Evolutionary conservation across 257 asterid genomes (phyloP).

Genomic region (Euphrasia confusa): DNA sequence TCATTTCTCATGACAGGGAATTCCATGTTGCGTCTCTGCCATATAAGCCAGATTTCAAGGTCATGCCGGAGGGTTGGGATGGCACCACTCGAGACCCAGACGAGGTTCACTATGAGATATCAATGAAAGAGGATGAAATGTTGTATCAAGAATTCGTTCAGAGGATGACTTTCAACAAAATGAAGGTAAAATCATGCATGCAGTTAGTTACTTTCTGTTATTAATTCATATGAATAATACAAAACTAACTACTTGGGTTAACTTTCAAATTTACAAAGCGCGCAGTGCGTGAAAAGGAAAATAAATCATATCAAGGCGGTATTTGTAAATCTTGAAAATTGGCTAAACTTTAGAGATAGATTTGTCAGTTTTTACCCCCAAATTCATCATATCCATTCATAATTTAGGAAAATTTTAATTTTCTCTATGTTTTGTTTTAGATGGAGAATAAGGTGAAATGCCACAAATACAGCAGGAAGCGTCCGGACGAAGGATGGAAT

Average conservation of each 20-base stretch:
- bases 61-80: constrained; percentile 99
- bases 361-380: neutral
- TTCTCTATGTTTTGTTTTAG: constrained; percentile 32
- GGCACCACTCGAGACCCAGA: constrained; percentile 94
- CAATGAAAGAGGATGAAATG: constrained; percentile 91
- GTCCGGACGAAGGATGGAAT: constrained; percentile 89
- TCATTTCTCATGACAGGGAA: constrained; percentile 71
- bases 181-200: constrained; percentile 49
- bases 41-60: constrained; percentile 89
- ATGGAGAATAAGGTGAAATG: constrained; percentile 61
- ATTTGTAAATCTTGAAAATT: neutral
- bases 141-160: constrained; percentile 79
- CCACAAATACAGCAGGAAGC: constrained; percentile 87
- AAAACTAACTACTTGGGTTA: neutral
- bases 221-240: neutral
- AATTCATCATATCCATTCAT: constrained; percentile 3
- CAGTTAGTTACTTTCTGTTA: neutral
- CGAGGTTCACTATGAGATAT: constrained; percentile 92
- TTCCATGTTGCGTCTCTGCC: constrained; percentile 93
- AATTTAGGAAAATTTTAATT: neutral
- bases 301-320: neutral
- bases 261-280: neutral
- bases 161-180: constrained; percentile 73
- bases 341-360: neutral
- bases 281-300: too few species aligned